Conservation (phyloP, 1,284 basidiomycete species). For the Ustilago shanxiensis region DNA sequence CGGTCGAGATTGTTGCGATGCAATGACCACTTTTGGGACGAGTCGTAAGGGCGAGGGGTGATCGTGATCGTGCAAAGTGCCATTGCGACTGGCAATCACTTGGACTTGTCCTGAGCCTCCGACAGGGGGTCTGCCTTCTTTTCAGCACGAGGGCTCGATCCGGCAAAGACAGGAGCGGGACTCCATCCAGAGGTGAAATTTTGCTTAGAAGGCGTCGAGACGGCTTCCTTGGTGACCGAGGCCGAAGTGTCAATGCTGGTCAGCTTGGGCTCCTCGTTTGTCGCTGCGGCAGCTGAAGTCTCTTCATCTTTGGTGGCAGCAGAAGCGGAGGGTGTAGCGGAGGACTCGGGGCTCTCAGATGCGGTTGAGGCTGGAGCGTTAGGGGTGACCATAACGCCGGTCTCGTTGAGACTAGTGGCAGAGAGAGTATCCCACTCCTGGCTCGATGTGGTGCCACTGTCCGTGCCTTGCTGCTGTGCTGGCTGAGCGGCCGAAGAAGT, state of each 20-base stretch:
- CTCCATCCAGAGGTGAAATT: slow-evolving; percentile 37
- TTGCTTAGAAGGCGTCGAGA: slow-evolving; percentile 37
- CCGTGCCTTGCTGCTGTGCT: slow-evolving; percentile 29
- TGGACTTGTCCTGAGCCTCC: slow-evolving; percentile 11
- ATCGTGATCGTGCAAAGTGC: background rate
- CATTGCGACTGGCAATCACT: background rate
- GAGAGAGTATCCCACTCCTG: slow-evolving; percentile 61
- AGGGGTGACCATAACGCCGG: slow-evolving; percentile 45
- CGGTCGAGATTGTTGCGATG: background rate
- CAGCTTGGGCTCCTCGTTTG: slow-evolving; percentile 28
- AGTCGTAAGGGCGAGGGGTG: background rate
- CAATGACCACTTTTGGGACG: background rate
- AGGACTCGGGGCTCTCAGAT: slow-evolving; percentile 20
- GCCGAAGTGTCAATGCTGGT: slow-evolving; percentile 38
- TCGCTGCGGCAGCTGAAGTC: background rate
- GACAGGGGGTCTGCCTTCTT: slow-evolving; percentile 21
- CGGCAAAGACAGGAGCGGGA: slow-evolving; percentile 40
- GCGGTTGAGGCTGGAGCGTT: slow-evolving; percentile 24
- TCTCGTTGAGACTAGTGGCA: slow-evolving; percentile 49
- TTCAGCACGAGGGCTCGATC: slow-evolving; percentile 31
- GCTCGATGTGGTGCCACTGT: slow-evolving; percentile 59
- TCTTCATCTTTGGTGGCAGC: slow-evolving; percentile 9
- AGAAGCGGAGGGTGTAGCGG: slow-evolving; percentile 14
- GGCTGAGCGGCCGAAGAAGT: slow-evolving; percentile 14
- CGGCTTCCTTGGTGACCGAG: slow-evolving; percentile 7